phyloP scores from a whole-genome alignment of 2,329 filamentous ascomycete species.

The Emmonsia crescens region DNA sequence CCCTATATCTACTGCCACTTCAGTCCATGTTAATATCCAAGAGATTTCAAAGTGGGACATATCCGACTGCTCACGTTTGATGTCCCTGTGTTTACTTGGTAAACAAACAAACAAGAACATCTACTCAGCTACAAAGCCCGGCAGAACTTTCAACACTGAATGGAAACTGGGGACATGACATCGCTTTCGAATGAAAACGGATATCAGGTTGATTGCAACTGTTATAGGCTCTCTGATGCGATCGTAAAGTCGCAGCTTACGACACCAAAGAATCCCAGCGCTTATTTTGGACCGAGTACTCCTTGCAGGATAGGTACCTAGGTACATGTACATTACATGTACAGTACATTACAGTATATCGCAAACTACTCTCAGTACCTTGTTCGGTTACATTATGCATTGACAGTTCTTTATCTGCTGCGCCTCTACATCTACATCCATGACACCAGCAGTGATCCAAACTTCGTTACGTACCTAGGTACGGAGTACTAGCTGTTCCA shows the following conservation, averaged over 20 bases:
- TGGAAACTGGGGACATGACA: neutral
- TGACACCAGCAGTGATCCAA: neutral
- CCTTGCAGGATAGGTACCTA: neutral
- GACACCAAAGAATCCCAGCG: neutral
- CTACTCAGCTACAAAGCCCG: neutral
- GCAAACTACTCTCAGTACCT: neutral
- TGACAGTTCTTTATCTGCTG: neutral
- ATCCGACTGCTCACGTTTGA: neutral
- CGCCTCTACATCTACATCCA: neutral
- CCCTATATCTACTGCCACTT: neutral
- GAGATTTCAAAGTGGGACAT: neutral
- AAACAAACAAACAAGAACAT: neutral
- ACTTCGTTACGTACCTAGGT: neutral
- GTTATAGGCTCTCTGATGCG: neutral
- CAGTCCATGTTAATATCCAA: neutral
- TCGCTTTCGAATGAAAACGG: neutral
- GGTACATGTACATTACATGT: no score
- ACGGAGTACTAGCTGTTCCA: neutral
- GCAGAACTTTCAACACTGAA: neutral
- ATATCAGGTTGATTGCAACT: neutral
- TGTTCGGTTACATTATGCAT: neutral
- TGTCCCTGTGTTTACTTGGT: neutral
- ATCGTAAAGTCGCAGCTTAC: neutral
- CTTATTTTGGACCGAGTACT: neutral
- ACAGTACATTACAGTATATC: no score